Base-by-base conservation (phyloP, 2,329 filamentous ascomycete species). In the Epichloe amarillans region DNA sequence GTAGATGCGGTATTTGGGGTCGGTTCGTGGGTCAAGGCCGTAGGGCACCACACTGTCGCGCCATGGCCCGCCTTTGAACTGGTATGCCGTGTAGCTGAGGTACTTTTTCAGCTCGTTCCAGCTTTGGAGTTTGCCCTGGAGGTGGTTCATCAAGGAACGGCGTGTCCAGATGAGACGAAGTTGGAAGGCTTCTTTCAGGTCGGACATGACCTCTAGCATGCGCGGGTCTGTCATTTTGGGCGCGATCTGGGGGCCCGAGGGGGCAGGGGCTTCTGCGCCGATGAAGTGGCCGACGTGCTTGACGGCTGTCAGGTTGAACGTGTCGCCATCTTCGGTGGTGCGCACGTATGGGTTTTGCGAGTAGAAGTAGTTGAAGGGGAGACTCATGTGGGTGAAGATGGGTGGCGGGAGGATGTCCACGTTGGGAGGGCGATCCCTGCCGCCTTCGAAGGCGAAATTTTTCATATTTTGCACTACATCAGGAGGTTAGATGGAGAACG, bases 21-120 rank as follows among this genome's bases (percentile, higher is more conserved):
- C 83, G 14, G 70, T 77, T 37, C 93, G 80, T 3, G 93, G 93
- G 62, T 98, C 93, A 19, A 95, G 68, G 10, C 91, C 91, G 64
- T 90, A 93, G 45, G 78, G 82, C 55, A 96, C 80, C 50, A 96
- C 81, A 3, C 86, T 83, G 64, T 97, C 90, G 55, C 88, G 80
- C 85, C 88, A 98, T 0, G 93, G 90, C 0, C 93, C 93, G 21
- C 86, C 88, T 53, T 86, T 84, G 73, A 97, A 96, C 67, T 90
- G 88, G 68, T 95, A 98, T 8, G 86, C 89, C 4, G 88, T 82
- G 60, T 93, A 91, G 55, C 88, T 85, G 49, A 90, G 78, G 45
- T 86, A 86, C 61, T 84, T 78, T 59, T 88, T 85, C 53, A 95
- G 66, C 41, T 76, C 67, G 52, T 77, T 76, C 63, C 73, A 79